Conservation (phyloP, 768 basidiomycete species). For the Fomitopsis pulvina region DNA sequence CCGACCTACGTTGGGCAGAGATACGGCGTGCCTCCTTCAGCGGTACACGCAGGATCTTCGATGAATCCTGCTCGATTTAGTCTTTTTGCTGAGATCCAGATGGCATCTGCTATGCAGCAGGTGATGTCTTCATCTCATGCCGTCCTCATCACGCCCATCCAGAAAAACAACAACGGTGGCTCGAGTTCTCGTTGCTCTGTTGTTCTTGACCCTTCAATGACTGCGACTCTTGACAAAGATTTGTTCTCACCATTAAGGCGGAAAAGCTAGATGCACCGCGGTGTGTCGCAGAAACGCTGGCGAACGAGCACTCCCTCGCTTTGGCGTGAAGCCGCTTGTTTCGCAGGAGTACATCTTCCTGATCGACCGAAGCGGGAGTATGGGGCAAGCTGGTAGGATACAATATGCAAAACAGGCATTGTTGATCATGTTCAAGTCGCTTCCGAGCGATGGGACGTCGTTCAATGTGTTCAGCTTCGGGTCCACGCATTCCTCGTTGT, state of each 20-base stretch:
- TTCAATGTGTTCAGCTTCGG: slow-evolving; percentile 64
- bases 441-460: slow-evolving; percentile 33
- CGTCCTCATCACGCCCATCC: slow-evolving; percentile 25
- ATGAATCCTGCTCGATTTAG: slow-evolving; percentile 30
- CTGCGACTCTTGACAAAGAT: slow-evolving; percentile 40
- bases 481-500: slow-evolving; percentile 21
- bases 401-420: slow-evolving; percentile 43
- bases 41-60: slow-evolving; percentile 26
- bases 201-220: slow-evolving; percentile 26
- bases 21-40: slow-evolving; percentile 41
- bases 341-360: slow-evolving; percentile 56
- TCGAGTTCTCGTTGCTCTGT: slow-evolving; percentile 33
- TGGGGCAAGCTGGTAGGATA: slow-evolving; percentile 33
- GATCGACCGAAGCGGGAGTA: slow-evolving; percentile 53
- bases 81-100: slow-evolving; percentile 42
- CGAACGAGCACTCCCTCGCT: slow-evolving; percentile 31
- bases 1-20: slow-evolving; percentile 44
- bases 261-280: slow-evolving; percentile 45
- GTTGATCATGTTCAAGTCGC: slow-evolving; percentile 38
- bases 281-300: slow-evolving; percentile 44
- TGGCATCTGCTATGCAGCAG: slow-evolving; percentile 34
- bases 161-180: slow-evolving; percentile 18
- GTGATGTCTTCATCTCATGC: slow-evolving; percentile 41
- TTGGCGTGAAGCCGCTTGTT: slow-evolving; percentile 33
- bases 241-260: slow-evolving; percentile 44